phyloP scores from a whole-genome alignment of 345 rosid genomes.

The Dovyalis caffra region DNA sequence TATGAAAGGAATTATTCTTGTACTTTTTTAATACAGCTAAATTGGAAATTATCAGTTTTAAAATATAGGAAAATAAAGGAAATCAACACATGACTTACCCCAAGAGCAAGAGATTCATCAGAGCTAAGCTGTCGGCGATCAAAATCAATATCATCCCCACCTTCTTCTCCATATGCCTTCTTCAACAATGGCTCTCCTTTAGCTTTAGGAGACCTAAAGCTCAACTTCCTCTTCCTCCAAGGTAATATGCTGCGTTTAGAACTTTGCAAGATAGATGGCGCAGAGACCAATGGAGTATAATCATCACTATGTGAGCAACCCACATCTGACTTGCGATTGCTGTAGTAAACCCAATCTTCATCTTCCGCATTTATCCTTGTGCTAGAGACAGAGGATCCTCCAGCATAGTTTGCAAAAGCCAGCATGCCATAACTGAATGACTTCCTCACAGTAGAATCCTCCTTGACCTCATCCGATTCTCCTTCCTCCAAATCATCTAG shows the following conservation, averaged over 20 bases:
- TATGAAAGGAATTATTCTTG: neutral
- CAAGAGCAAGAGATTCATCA: constrained; percentile 55
- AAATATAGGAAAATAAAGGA: neutral
- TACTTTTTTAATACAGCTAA: neutral
- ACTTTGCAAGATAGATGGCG: constrained; percentile 43
- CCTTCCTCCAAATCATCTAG: constrained; percentile 75
- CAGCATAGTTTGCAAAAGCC: constrained; percentile 70
- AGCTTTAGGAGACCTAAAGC: constrained; percentile 80
- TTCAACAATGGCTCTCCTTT: constrained; percentile 92
- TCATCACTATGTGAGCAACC: constrained; percentile 47
- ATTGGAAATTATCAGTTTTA: neutral
- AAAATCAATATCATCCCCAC: constrained; percentile 99
- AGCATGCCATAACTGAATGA: constrained; percentile 83
- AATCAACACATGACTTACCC: constrained; percentile 38
- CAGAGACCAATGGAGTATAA: constrained; percentile 41
- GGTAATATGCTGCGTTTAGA: constrained; percentile 68
- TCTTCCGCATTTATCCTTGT: constrained; percentile 43
- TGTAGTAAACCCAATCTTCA: constrained; percentile 86
- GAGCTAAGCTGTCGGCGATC: constrained; percentile 90
- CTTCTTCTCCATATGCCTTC: constrained; percentile 88
- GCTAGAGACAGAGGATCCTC: constrained; percentile 63
- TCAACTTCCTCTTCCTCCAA: constrained; percentile 92
- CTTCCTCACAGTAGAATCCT: constrained; percentile 43
- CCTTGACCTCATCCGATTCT: constrained; percentile 74
- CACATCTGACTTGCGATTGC: constrained; percentile 67